phyloP scores from a whole-genome alignment of 768 basidiomycete species.

The Suillus spraguei region DNA sequence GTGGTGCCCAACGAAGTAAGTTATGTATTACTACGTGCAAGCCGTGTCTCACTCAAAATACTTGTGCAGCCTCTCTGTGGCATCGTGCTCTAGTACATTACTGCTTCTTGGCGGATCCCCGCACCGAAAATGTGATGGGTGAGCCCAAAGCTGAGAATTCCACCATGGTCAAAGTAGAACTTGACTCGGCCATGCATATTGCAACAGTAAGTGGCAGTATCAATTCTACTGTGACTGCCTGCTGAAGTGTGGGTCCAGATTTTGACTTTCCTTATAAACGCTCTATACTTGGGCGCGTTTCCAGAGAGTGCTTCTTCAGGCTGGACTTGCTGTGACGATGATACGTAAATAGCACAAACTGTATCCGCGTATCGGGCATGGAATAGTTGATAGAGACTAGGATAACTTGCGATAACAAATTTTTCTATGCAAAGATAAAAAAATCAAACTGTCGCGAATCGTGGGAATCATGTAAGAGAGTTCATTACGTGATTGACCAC shows the following conservation, averaged over 20 bases:
- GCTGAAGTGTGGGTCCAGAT: constrained; percentile 16
- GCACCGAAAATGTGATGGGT: constrained; percentile 43
- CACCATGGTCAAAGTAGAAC: constrained; percentile 29
- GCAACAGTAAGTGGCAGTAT: constrained; percentile 18
- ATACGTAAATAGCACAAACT: not conserved
- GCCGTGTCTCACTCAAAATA: not conserved
- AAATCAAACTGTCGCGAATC: too few species aligned
- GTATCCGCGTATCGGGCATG: not conserved
- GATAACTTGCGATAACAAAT: too few species aligned
- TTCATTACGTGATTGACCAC: not conserved
- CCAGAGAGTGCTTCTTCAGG: constrained; percentile 29
- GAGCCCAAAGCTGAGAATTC: constrained; percentile 42
- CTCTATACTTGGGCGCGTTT: constrained; percentile 15
- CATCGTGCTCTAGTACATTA: constrained; percentile 40
- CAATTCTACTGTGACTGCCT: too few species aligned
- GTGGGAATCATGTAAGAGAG: not conserved
- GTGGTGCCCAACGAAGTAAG: constrained; percentile 45
- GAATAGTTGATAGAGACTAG: not conserved
- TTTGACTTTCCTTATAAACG: constrained; percentile 30
- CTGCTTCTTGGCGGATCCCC: constrained; percentile 44
- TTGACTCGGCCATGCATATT: constrained; percentile 23
- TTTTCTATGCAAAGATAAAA: too few species aligned
- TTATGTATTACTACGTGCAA: constrained; percentile 8
- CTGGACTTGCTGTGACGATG: constrained; percentile 21
- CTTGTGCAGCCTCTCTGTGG: constrained; percentile 20